phyloP scores from a whole-genome alignment of 768 basidiomycete genomes.

The Lentinula guzmanii region DNA sequence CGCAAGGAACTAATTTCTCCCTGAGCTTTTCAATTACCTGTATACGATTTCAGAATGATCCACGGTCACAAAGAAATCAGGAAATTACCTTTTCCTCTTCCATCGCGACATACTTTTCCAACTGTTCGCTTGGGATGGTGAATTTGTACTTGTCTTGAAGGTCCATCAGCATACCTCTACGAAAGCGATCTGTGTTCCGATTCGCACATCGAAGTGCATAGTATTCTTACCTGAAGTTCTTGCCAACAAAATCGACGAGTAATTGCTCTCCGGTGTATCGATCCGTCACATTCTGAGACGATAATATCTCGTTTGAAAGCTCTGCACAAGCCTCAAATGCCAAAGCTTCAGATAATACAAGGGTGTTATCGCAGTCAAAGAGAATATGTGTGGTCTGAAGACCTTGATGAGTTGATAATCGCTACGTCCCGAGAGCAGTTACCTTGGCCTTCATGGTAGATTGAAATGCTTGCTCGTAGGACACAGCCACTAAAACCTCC shows the following conservation, averaged over 20 bases:
- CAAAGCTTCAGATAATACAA: constrained; percentile 16
- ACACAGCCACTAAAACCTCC: neutral
- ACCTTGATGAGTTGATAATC: neutral
- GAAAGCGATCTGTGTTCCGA: neutral
- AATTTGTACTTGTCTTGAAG: constrained; percentile 14
- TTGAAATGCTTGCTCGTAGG: neutral
- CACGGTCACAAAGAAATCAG: neutral
- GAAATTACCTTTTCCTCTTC: constrained; percentile 30
- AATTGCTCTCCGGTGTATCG: constrained; percentile 18
- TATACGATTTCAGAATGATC: neutral
- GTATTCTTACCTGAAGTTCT: constrained; percentile 14
- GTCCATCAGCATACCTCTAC: constrained; percentile 12
- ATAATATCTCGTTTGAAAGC: constrained; percentile 18
- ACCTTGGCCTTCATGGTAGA: constrained; percentile 5
- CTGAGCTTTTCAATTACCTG: constrained; percentile 50
- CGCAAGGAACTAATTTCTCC: constrained; percentile 31
- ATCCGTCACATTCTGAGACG: constrained; percentile 10
- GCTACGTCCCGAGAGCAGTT: neutral
- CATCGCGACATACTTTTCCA: constrained; percentile 16
- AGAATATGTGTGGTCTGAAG: constrained; percentile 16
- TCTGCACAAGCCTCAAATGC: constrained; percentile 20
- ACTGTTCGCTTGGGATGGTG: constrained; percentile 7
- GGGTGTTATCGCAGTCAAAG: constrained; percentile 20
- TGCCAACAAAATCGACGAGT: constrained; percentile 17
- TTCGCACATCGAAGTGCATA: too few species aligned